Conservation (phyloP, 805 yeast genomes). For the Lipomyces yamadae region DNA sequence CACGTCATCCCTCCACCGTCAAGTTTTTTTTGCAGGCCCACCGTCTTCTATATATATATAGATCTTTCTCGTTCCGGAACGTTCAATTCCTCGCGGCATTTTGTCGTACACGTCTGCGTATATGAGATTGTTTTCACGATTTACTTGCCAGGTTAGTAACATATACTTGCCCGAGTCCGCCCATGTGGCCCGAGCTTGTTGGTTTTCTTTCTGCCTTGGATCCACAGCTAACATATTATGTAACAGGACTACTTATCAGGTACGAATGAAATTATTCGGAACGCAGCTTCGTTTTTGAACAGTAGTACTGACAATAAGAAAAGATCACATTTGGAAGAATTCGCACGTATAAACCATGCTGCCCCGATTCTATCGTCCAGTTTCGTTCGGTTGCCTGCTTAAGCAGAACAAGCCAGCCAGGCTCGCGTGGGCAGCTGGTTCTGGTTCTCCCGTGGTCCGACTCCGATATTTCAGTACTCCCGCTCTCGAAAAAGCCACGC, state of each 20-base stretch:
- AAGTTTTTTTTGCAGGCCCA: slow-evolving; percentile 29
- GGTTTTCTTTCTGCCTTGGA: neutral
- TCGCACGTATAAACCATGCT: slow-evolving; percentile 19
- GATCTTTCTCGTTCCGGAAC: neutral
- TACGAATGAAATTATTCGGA: slow-evolving; percentile 3
- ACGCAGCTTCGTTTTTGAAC: neutral
- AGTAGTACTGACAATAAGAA: neutral
- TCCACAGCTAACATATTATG: slow-evolving; percentile 16
- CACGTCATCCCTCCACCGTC: neutral
- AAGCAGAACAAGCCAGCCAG: slow-evolving; percentile 10
- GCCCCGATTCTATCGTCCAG: slow-evolving; percentile 20
- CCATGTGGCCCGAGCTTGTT: neutral
- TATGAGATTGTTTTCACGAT: slow-evolving; percentile 33
- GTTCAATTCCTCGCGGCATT: neutral
- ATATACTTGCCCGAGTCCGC: neutral
- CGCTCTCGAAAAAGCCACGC: slow-evolving; percentile 25
- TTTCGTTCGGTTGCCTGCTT: slow-evolving; percentile 9
- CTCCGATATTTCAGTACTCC: slow-evolving; percentile 12
- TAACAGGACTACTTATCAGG: slow-evolving; percentile 37
- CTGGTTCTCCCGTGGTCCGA: slow-evolving; percentile 3
- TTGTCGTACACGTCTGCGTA: slow-evolving; percentile 16
- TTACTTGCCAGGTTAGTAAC: slow-evolving; percentile 36
- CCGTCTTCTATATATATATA: neutral
- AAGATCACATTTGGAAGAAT: slow-evolving; percentile 37
- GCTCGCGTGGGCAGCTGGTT: neutral